These are phyloP conservation scores for Schizosaccharomyces lindneri DNA, from an alignment of 805 yeast species.

Conservation along the genomic window DNA sequence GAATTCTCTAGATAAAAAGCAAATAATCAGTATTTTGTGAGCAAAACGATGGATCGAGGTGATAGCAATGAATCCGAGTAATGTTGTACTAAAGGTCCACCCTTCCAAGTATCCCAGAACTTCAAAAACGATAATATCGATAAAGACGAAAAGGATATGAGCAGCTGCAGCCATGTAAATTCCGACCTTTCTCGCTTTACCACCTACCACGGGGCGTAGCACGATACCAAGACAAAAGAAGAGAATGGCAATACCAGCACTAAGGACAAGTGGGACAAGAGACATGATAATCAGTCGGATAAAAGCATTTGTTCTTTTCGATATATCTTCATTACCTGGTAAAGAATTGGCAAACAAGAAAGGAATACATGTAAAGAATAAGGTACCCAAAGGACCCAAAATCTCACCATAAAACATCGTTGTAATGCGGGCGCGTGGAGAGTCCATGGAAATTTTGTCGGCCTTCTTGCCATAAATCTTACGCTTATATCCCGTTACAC, in stretches of 20 bases:
- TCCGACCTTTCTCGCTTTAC: constrained; percentile 94
- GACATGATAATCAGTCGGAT: constrained; percentile 36
- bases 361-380: constrained; percentile 48
- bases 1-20: constrained; percentile 78
- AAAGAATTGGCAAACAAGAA: constrained; percentile 66
- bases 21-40: constrained; percentile 59
- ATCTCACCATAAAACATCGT: constrained; percentile 65
- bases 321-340: constrained; percentile 4
- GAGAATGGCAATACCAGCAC: constrained; percentile 60
- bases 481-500: constrained; percentile 76
- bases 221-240: constrained; percentile 76
- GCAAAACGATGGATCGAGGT: constrained; percentile 68
- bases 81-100: constrained; percentile 64
- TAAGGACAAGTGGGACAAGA: constrained; percentile 72
- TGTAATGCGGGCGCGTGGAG: constrained; percentile 50
- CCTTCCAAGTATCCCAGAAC: constrained; percentile 95
- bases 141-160: constrained; percentile 77
- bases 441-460: constrained; percentile 40
- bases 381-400: constrained; percentile 42
- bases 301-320: constrained; percentile 24
- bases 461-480: constrained; percentile 39
- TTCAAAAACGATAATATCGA: constrained; percentile 70
- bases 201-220: constrained; percentile 82
- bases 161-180: constrained; percentile 87
- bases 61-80: constrained; percentile 66